Base-by-base conservation (phyloP, 129 eudicot species). In the Logfia minima region DNA sequence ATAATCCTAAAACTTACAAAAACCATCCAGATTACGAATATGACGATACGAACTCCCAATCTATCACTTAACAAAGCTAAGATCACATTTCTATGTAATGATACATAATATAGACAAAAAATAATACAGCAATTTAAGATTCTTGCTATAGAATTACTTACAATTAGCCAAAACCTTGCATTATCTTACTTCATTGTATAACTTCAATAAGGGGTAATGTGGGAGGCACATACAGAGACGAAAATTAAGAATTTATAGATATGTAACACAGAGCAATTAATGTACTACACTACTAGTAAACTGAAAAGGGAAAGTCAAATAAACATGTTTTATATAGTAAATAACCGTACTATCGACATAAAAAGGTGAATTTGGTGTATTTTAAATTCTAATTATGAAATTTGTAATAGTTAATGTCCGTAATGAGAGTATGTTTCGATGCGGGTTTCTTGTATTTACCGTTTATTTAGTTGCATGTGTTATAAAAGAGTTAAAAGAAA, bases 141-240 rank as follows among this genome's bases (percentile, higher is more conserved):
- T 19, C 52, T 26, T 56, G 16, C 66, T 66, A 59, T 23, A 59
- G 14, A 68, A 24, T 51, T 53, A 24, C 5, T 55, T 3, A 11
- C 34, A 37, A 68, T 17, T 34, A 55, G 26, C 43, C 13, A 26
- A 35, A 68, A 68, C 31, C 32, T 37, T 58, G n/a, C 16, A 34
- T 77, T 41, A 66, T 11, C n/a, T 77, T 52, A 35, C 67, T 67
- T 64, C 65, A 56, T 77, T 69, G 65, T 58, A 77, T 26, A 59
- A 29, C 74, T 32, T 52, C 16, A 14, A 0, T 18, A 19, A 22
- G 28, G 26, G 61, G 6, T 17, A 18, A 58, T 28, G 28, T 58
- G 63, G 24, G 63, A 58, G 22, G 61, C 24, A 5, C 11, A 58
- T 58, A 0, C 24, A 58, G 22, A 58, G 63, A 56, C 21, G 61